Evolutionary conservation across 2,329 filamentous ascomycete species (phyloP), one percentile per base, ranked within the genome.

Genomic region (Taxawa tesnikishii): DNA sequence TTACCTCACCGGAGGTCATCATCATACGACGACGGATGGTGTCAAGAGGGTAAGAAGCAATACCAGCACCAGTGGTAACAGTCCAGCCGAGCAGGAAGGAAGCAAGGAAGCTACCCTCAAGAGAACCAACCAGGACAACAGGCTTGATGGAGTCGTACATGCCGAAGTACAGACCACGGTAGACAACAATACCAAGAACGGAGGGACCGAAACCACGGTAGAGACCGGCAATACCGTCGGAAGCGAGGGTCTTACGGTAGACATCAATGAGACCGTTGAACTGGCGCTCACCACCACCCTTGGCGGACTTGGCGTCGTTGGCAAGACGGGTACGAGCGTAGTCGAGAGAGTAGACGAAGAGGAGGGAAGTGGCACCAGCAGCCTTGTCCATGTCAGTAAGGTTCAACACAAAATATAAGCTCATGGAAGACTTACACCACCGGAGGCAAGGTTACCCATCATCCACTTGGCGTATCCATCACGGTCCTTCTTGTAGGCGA

Each of bases 131-230:
- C 49, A 98, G 84, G 68, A 96, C 66, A 60, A 96, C 83, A 55
- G 90, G 90, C 85, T 98, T 98, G 77, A 98, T 79, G 54, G 90
- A 98, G 74, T 98, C 90, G 85, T 98, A 98, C 82, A 98, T 82
- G 65, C 90, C 90, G 82, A 98, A 98, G 87, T 98, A 98, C 57
- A 98, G 85, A 94, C 90, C 90, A 84, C 90, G 90, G 84, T 98
- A 98, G 72, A 98, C 90, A 58, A 98, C 68, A 68, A 98, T 98
- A 81, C 90, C 90, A 67, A 82, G 76, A 60, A 98, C 90, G 59
- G 90, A 98, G 65, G 92, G 90, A 76, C 87, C 85, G 83, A 98
- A 98, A 76, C 90, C 90, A 93, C 90, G 90, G 84, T 98, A 98
- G 60, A 98, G 87, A 92, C 90, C 90, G 61, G 79, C 82, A 71